Evolutionary conservation across 2,329 filamentous ascomycete species (phyloP), one percentile per base, ranked within the genome.

Genomic region (Salinomyces thailandicus): DNA sequence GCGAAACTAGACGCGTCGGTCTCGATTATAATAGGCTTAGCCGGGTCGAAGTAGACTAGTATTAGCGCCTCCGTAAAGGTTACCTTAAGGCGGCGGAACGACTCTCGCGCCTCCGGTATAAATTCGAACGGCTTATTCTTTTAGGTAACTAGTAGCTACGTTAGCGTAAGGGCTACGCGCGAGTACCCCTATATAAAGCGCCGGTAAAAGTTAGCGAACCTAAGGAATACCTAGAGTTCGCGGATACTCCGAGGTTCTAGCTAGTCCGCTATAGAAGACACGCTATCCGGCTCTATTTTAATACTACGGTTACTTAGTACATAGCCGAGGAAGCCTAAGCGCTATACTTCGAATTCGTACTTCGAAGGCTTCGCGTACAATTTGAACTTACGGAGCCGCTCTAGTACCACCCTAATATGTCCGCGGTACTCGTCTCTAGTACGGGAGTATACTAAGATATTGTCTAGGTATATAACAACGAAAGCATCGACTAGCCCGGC

Each of bases 321-420:
- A 41, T 49, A 59, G 13, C 48, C 41, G 18, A 62, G 41, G 38
- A 53, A 62, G 15, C 52, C 37, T 18, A 53, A 41, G 38, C 47
- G 18, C 16, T 51, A 38, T 24, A 38, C 41, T 37, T 53, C 38
- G 39, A 59, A 61, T 31, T 52, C 30, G 41, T 42, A 57, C 43
- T 61, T 61, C 5, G 49, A 16, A 4, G 35, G 31, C 15, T 27
- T 33, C 1, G 35, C 22, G 3, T 35, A 20, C 4, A 57, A 40
- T 2, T 35, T 46, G 9, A 32, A 32, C 28, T 48, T 24, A 4
- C 33, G 9, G 9, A 57, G 43, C 6, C 48, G 42, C 9, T 50
- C 18, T n/a, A 53, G 31, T 13, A 61, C 44, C 31, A 43, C 12
- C 22, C 41, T 17, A n/a, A 57, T 40, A 31, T 56, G 32, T 24